These are phyloP conservation scores for Chaetomium sp. DNA, from an alignment of 2,329 filamentous ascomycete genomes.

Conservation along the genomic window DNA sequence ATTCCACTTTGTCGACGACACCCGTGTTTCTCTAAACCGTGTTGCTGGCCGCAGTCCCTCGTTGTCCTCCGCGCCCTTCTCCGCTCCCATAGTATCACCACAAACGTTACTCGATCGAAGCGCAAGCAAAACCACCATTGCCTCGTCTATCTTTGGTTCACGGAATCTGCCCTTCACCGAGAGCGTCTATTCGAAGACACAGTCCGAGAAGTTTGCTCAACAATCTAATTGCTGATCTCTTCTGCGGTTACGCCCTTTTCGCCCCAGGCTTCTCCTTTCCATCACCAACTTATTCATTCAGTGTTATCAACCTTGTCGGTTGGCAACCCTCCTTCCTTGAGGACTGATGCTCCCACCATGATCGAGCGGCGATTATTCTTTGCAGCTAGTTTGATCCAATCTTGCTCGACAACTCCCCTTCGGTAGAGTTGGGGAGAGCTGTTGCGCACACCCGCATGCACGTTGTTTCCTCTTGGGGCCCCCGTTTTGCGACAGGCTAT, in stretches of 20 bases:
- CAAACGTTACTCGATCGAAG: no score
- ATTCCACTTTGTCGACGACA: background rate
- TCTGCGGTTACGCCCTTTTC: no score
- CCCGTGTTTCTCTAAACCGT: background rate
- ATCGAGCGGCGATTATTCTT: slow-evolving; percentile 25
- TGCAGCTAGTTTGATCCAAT: slow-evolving; percentile 19
- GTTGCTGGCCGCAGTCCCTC: background rate
- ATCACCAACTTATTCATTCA: background rate
- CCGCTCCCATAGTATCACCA: background rate
- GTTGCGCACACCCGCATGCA: slow-evolving; percentile 11
- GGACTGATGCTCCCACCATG: slow-evolving; percentile 30
- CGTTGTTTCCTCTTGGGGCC: slow-evolving; percentile 4
- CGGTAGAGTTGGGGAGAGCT: slow-evolving; percentile 17
- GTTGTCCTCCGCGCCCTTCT: background rate
- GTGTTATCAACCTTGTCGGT: background rate
- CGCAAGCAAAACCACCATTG: no score
- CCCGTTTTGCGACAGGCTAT: slow-evolving; percentile 14
- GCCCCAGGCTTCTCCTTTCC: background rate
- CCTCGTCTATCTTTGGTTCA: no score
- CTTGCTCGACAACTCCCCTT: slow-evolving; percentile 12
- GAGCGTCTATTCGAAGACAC: no score
- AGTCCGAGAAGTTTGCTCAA: no score
- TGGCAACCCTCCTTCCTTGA: background rate
- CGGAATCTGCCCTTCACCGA: no score
- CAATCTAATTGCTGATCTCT: no score